These are phyloP conservation scores for Pseudophaeomoniella oleicola DNA, from an alignment of 2,329 filamentous ascomycete species.

Conservation along the genomic window DNA sequence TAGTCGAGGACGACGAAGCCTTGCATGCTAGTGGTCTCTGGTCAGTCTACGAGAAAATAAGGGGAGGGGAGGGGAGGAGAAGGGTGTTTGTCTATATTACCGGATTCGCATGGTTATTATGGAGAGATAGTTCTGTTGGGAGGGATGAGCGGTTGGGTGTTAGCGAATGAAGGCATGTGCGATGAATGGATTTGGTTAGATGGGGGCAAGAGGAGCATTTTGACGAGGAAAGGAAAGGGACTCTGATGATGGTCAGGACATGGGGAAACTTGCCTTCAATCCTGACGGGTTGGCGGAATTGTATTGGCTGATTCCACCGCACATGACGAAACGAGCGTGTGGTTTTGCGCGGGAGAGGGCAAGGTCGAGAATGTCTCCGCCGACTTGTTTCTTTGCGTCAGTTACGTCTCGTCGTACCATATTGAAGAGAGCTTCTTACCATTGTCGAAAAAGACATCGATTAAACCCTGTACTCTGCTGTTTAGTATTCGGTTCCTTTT, in stretches of 20 bases:
- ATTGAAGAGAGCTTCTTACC: no score
- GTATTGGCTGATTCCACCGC: slow-evolving; percentile 57
- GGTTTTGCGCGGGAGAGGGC: slow-evolving; percentile 49
- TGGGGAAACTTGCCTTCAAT: slow-evolving; percentile 28
- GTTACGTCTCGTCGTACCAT: no score
- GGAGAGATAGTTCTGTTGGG: slow-evolving; percentile 33
- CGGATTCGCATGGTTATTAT: slow-evolving; percentile 39
- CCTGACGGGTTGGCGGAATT: slow-evolving; percentile 43
- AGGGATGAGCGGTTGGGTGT: background rate
- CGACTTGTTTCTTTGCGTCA: slow-evolving; percentile 37
- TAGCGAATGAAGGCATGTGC: no score
- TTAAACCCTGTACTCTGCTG: slow-evolving; percentile 28
- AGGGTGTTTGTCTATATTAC: no score
- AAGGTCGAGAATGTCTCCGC: slow-evolving; percentile 55
- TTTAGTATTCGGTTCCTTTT: no score
- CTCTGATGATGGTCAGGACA: slow-evolving; percentile 23
- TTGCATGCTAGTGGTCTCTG: slow-evolving; percentile 37
- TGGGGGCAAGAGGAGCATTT: no score
- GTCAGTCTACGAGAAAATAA: background rate
- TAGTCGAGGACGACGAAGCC: slow-evolving; percentile 65
- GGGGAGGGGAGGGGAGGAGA: background rate
- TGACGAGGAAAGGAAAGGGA: no score
- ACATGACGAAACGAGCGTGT: slow-evolving; percentile 54
- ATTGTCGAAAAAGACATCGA: slow-evolving; percentile 63
- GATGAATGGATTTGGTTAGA: no score